A percentile compares a stretch with the other conserved stretches of the same genome.
These are phyloP conservation scores for Melastoma candidum DNA, from an alignment of 441 rosid species.

Conservation along the genomic window DNA sequence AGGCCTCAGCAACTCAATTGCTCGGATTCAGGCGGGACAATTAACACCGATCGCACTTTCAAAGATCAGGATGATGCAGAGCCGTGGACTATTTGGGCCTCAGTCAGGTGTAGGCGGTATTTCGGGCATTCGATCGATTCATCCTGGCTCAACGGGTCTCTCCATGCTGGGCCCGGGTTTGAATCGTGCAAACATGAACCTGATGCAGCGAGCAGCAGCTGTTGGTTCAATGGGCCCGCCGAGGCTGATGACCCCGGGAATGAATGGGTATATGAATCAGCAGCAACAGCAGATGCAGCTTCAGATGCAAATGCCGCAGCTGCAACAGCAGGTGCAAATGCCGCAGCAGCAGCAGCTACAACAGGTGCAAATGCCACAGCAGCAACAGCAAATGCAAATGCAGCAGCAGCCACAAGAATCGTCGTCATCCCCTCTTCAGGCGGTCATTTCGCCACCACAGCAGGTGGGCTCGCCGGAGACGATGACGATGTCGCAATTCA, in stretches of 20 bases:
- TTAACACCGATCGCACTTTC: constrained; percentile 32
- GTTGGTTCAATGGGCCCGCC: constrained; percentile 83
- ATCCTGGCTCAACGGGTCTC: constrained; percentile 49
- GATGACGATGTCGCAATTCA: constrained; percentile 54
- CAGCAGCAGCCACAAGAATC: constrained; percentile 43
- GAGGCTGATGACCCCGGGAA: constrained; percentile 52
- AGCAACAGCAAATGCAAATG: constrained; percentile 21
- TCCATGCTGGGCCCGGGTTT: constrained; percentile 54
- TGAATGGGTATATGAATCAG: constrained; percentile 59
- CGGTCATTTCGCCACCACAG: constrained; percentile 65
- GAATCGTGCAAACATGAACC: constrained; percentile 51
- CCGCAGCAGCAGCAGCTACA: constrained; percentile 28
- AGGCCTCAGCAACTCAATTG: constrained; percentile 37
- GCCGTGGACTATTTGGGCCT: constrained; percentile 36
- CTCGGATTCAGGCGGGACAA: constrained; percentile 48
- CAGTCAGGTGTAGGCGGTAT: constrained; percentile 64
- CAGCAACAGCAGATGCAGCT: constrained; percentile 34
- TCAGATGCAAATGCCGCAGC: constrained; percentile 14
- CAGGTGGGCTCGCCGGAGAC: constrained; percentile 71
- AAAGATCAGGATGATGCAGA: constrained; percentile 25
- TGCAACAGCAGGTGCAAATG: constrained; percentile 15
- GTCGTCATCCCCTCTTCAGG: constrained; percentile 52
- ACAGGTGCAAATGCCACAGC: constrained; percentile 23
- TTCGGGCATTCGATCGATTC: constrained; percentile 68
- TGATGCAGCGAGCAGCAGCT: constrained; percentile 49